Evolutionary conservation across 257 asterid genomes (phyloP).

Genomic region (Gentiana straminea): DNA sequence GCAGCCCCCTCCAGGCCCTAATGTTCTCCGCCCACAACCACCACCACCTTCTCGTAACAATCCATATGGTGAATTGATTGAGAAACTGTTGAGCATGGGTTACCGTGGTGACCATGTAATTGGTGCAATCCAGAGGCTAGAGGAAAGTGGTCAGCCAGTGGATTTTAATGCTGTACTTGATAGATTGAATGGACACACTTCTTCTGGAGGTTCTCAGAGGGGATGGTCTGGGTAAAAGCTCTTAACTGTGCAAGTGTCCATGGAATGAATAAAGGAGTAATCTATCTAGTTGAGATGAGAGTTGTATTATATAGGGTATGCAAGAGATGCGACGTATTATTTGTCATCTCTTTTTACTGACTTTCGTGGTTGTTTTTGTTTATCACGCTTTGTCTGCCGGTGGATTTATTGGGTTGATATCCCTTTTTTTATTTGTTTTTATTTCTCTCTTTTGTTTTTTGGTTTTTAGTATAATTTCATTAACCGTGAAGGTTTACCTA

Average conservation of each 20-base stretch:
- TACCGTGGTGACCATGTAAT: constrained; percentile 68
- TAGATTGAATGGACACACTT: constrained; percentile 62
- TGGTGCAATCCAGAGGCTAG: constrained; percentile 68
- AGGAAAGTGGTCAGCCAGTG: constrained; percentile 79
- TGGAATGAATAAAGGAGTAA: constrained; percentile 12
- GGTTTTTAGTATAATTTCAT: too few species aligned
- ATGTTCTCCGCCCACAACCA: constrained; percentile 28
- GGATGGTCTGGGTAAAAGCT: constrained; percentile 49
- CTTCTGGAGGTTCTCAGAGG: constrained; percentile 78
- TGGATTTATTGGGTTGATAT: not conserved
- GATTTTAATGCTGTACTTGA: constrained; percentile 79
- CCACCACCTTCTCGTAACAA: constrained; percentile 46
- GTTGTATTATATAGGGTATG: too few species aligned
- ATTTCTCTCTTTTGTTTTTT: too few species aligned
- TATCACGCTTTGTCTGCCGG: not conserved
- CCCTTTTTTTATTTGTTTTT: not conserved
- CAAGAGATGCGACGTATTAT: constrained; percentile 18
- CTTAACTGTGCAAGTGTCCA: not conserved
- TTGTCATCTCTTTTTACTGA: constrained; percentile 18
- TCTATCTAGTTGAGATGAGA: not conserved
- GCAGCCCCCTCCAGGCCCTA: constrained; percentile 41
- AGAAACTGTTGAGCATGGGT: constrained; percentile 85
- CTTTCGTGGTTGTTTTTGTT: not conserved
- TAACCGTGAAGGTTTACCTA: too few species aligned
- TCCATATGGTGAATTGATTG: constrained; percentile 74